Base-by-base conservation (phyloP, 2,329 filamentous ascomycete genomes). In the Acrocalymma vagum region DNA sequence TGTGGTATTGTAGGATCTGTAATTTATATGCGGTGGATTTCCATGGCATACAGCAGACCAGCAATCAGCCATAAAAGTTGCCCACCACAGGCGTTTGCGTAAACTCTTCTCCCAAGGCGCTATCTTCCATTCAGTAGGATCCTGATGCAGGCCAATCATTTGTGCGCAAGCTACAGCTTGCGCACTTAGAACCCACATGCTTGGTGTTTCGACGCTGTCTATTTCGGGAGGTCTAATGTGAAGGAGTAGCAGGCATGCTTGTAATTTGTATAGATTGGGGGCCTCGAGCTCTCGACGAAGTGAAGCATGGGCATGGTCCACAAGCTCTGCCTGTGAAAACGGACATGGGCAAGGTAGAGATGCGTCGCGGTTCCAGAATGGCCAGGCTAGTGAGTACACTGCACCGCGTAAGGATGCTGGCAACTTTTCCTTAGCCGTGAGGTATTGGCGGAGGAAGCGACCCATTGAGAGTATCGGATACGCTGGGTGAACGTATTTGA, bases 1-100 rank as follows among this genome's bases (percentile, higher is more conserved):
- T 17, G 14, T 6, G 5, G 14, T 17, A 17, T 15, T 17, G 14
- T 18, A 30, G 7, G 14, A 15, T 9, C 21, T 17, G n/a, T 8
- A 9, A 17, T 17, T 6, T 11, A 30, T 30, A 18, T 30, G 28
- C n/a, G 28, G 28, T 8, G 28, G 28, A 18, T 30, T 30, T 5
- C 28, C 28, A 18, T 30, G 28, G 14, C 28, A 30, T 6, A 30
- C 28, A 10, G 28, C 6, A 7, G 28, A 30, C 28, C 28, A 30
- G 28, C 28, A 30, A 18, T 30, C 28, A 30, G 28, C n/a, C 8
- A 17, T 6, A 17, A 9, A 30, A 17, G 28, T 6, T 17, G 28
- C 28, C 28, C 28, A 30, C 28, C 28, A 30, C 6, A 30, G 15
- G 15, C 21, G 17, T 18, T 13, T 30, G 8, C 28, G 8, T 17